These are phyloP conservation scores for Juglanconis juglandina DNA, from an alignment of 2,329 filamentous ascomycete species.

Conservation along the genomic window DNA sequence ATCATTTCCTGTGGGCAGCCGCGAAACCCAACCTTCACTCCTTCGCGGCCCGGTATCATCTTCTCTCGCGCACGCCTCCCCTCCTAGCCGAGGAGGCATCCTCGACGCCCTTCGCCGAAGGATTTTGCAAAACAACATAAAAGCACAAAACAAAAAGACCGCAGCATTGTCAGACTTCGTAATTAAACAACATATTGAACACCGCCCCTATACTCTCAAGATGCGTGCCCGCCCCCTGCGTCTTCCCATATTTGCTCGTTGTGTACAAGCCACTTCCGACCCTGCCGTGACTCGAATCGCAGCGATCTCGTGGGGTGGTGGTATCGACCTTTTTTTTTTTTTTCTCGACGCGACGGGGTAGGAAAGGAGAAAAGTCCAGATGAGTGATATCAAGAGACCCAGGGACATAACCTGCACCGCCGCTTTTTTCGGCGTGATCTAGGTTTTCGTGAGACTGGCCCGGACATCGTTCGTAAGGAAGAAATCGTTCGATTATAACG, in stretches of 20 bases:
- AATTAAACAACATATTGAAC: slow-evolving; percentile 53
- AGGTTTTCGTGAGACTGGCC: slow-evolving; percentile 15
- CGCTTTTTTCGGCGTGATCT: slow-evolving; percentile 6
- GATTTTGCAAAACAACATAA: slow-evolving; percentile 7
- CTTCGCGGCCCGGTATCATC: slow-evolving; percentile 7
- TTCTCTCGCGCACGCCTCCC: not conserved
- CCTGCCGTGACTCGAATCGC: slow-evolving; percentile 12
- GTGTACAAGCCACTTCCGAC: slow-evolving; percentile 16
- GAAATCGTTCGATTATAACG: slow-evolving; percentile 21
- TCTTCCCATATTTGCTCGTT: slow-evolving; percentile 15
- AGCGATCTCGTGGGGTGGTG: slow-evolving; percentile 13
- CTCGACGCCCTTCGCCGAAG: slow-evolving; percentile 16
- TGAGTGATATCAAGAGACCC: slow-evolving; percentile 7
- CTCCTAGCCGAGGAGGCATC: not conserved
- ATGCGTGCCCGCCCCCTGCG: slow-evolving; percentile 19
- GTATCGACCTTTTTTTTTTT: slow-evolving; percentile 13
- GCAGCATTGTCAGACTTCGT: slow-evolving; percentile 19
- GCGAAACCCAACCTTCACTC: slow-evolving; percentile 8
- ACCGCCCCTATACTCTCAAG: slow-evolving; percentile 29
- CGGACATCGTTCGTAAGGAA: slow-evolving; percentile 20
- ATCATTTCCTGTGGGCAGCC: slow-evolving; percentile 13
- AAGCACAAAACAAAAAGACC: slow-evolving; percentile 11
- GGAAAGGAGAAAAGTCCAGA: slow-evolving; percentile 6
- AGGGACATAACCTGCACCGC: slow-evolving; percentile 11
- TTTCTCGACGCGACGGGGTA: slow-evolving; percentile 11